Conservation (phyloP, 2,329 filamentous ascomycete species). For the Fusarium hostae region DNA sequence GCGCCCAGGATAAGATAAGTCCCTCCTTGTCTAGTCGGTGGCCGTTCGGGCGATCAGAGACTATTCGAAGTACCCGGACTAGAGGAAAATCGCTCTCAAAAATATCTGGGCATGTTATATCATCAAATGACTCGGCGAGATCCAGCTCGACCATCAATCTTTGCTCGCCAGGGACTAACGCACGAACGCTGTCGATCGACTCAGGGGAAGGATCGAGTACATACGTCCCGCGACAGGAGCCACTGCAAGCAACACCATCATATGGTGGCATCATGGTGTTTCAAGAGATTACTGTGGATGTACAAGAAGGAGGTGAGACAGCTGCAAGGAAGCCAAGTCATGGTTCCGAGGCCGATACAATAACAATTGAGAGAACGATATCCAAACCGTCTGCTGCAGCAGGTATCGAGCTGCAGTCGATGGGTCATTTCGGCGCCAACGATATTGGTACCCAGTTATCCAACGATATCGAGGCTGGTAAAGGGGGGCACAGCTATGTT, state of each 20-base stretch:
- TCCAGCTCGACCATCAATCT: constrained; percentile 45
- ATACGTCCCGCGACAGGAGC: constrained; percentile 41
- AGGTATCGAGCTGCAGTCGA: constrained; percentile 41
- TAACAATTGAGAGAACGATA: constrained; percentile 13
- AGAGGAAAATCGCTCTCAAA: constrained; percentile 14
- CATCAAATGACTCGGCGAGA: constrained; percentile 27
- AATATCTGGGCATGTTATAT: constrained; percentile 19
- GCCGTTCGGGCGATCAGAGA: constrained; percentile 25
- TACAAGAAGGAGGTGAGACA: constrained; percentile 40
- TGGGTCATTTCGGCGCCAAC: constrained; percentile 41
- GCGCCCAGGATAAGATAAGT: constrained; percentile 1
- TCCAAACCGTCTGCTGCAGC: constrained; percentile 16
- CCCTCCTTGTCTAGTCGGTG: constrained; percentile 22
- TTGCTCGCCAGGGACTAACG: constrained; percentile 23
- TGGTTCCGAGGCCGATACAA: constrained; percentile 10
- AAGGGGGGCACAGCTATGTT: constrained; percentile 23
- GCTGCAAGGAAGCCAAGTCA: constrained; percentile 6
- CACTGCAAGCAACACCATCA: constrained; percentile 36
- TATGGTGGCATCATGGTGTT: constrained; percentile 70
- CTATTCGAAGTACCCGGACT: background rate
- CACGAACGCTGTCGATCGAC: constrained; percentile 30
- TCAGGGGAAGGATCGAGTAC: constrained; percentile 24
- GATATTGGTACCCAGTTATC: constrained; percentile 30
- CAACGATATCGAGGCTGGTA: constrained; percentile 25
- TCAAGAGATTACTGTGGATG: constrained; percentile 69